phyloP scores from a whole-genome alignment of 2,329 filamentous ascomycete species.

The Neofusicoccum cordaticola region DNA sequence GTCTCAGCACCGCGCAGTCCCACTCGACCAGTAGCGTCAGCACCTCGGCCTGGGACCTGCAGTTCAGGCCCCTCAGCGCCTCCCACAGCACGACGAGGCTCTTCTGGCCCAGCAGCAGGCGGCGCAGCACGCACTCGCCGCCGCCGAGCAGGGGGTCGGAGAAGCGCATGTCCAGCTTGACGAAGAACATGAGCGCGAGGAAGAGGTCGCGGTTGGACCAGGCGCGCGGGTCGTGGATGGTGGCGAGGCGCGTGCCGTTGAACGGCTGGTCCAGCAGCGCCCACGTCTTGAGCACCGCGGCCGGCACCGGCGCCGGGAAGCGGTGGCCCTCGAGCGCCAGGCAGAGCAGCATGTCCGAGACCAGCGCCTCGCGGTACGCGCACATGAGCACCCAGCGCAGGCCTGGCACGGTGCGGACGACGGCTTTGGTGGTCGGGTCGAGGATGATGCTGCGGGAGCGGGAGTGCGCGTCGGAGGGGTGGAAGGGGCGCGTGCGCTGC shows the following conservation, averaged over 20 bases:
- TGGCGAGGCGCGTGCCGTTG: conserved; percentile 52
- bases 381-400: conserved; percentile 69
- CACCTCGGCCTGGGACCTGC: conserved; percentile 50
- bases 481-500: conserved; percentile 38
- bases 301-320: conserved; percentile 43
- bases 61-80: conserved; percentile 57
- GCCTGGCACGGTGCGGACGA: conserved; percentile 56
- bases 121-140: conserved; percentile 35
- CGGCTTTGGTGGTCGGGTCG: background rate
- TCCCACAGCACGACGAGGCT: conserved; percentile 57
- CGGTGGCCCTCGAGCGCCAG: conserved; percentile 58
- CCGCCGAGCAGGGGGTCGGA: conserved; percentile 60
- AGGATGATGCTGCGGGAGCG: background rate
- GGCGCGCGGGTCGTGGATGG: conserved; percentile 53
- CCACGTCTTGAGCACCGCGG: conserved; percentile 63
- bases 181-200: conserved; percentile 61
- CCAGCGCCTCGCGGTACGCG: conserved; percentile 41
- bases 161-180: conserved; percentile 71
- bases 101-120: conserved; percentile 52
- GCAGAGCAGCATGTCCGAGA: conserved; percentile 57
- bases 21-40: conserved; percentile 60
- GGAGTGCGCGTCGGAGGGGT: background rate
- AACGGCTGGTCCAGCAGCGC: conserved; percentile 66
- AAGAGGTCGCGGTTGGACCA: conserved; percentile 63
- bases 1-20: conserved; percentile 39